These are phyloP conservation scores for Pulveroboletus sp. DNA, from an alignment of 768 basidiomycete species.

Conservation along the genomic window DNA sequence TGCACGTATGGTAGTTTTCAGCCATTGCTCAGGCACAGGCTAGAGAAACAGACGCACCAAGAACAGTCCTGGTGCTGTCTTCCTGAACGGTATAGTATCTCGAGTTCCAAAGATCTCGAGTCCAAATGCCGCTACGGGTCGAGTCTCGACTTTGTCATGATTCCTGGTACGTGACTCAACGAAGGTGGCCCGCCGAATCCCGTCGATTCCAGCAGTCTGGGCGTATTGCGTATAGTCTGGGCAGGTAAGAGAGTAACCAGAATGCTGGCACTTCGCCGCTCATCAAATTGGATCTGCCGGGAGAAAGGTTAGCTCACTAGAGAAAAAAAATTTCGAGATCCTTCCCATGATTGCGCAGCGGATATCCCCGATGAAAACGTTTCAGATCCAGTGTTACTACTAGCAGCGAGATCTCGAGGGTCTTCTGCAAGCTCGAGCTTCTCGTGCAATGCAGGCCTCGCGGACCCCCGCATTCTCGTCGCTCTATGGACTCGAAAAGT, in stretches of 20 bases:
- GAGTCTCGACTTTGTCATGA: neutral
- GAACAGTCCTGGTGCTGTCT: neutral
- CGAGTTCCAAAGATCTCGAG: neutral
- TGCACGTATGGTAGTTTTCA: neutral
- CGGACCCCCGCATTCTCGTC: neutral
- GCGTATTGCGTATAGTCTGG: neutral
- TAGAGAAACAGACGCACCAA: neutral
- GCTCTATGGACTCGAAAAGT: neutral
- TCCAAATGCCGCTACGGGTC: neutral
- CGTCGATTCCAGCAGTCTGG: neutral
- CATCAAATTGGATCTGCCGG: conserved; percentile 5
- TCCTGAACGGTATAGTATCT: neutral
- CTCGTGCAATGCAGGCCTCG: neutral
- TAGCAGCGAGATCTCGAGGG: neutral
- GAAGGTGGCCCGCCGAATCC: neutral
- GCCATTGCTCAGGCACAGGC: neutral
- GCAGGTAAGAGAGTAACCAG: neutral
- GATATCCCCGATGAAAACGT: neutral
- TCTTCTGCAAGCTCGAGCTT: neutral
- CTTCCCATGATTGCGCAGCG: neutral
- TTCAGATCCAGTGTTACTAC: conserved; percentile 5
- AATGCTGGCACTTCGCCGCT: neutral
- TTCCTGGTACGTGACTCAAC: neutral
- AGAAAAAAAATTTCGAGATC: neutral
- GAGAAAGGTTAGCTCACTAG: neutral